These are phyloP conservation scores for Puya raimondii DNA, from an alignment of 176 grass and related monocot species.

Conservation along the genomic window DNA sequence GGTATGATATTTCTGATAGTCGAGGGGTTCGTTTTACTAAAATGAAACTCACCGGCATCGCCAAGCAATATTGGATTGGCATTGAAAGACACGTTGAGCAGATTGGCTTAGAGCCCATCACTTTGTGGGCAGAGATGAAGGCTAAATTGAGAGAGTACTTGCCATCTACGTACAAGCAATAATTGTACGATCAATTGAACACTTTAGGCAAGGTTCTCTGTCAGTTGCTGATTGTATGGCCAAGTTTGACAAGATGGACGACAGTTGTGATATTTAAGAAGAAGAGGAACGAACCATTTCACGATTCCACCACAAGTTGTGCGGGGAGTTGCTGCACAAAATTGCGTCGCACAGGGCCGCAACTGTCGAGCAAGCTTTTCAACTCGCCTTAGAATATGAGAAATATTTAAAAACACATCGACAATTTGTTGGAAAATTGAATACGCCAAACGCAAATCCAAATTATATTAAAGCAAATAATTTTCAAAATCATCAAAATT, in stretches of 20 bases:
- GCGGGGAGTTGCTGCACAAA: no score
- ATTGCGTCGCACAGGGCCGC: no score
- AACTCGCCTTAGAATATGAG: no score
- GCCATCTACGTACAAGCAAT: not conserved
- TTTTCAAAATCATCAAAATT: not conserved
- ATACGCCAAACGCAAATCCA: not conserved
- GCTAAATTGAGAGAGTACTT: not conserved
- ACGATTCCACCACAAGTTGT: no score
- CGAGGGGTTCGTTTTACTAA: no score
- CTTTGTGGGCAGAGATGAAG: no score
- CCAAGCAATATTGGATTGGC: no score
- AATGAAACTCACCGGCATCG: no score
- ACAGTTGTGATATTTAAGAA: not conserved
- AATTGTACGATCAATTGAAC: not conserved
- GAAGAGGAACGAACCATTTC: no score
- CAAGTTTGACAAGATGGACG: not conserved
- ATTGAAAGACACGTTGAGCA: no score
- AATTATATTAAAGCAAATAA: not conserved
- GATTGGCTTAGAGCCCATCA: not conserved
- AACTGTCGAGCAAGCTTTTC: no score
- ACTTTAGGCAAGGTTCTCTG: not conserved
- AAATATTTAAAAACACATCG: not conserved
- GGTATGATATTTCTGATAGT: no score
- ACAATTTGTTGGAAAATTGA: not conserved
- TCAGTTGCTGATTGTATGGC: not conserved